Evolutionary conservation across 768 basidiomycete species (phyloP), one percentile per base, ranked within the genome.

Genomic region (Podaxis pistillaris): DNA sequence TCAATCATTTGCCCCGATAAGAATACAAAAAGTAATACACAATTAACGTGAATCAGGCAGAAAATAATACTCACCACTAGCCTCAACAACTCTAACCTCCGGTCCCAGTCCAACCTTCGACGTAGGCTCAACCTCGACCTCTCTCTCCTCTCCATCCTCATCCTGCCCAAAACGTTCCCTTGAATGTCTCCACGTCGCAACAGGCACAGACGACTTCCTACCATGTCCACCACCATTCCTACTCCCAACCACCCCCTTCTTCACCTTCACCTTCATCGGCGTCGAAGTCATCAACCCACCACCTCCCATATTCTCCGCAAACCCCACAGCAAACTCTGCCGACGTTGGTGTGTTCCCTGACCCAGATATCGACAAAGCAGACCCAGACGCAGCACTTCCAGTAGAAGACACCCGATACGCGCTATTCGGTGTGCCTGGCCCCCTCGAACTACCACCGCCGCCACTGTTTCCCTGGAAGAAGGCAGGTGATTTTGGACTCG

Each of bases 71-170:
- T 37, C 44, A 62, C 60, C 26, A 36, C 60, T 62, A 4, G 41
- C 60, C 17, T 62, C 60, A 17, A 62, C 33, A 28, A 62, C 44
- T 24, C 53, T 62, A 11, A 62, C 60, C 30, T 62, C 60, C 13
- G 60, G 60, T 6, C 60, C 60, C n/a, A 22, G 33, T 13, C 17
- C 19, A 3, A n/a, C 12, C 30, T 13, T 33, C 9, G 15, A 38
- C 7, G 19, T 37, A 11, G 12, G 11, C 11, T 36, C 36, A 50
- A 15, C 19, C 54, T 36, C 36, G 6, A 7, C 22, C n/a, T 38
- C 30, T 8, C 53, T 37, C 11, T 38, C 30, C 24, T 54, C 60
- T 36, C 38, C 47, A 33, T 36, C 41, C 28, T 6, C 50, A 30
- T 30, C 38, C 15, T 5, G 41, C 22, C 33, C 59, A 30, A 26